Evolutionary conservation across 805 yeast genomes (phyloP).

Genomic region (Candida fluviatilis): DNA sequence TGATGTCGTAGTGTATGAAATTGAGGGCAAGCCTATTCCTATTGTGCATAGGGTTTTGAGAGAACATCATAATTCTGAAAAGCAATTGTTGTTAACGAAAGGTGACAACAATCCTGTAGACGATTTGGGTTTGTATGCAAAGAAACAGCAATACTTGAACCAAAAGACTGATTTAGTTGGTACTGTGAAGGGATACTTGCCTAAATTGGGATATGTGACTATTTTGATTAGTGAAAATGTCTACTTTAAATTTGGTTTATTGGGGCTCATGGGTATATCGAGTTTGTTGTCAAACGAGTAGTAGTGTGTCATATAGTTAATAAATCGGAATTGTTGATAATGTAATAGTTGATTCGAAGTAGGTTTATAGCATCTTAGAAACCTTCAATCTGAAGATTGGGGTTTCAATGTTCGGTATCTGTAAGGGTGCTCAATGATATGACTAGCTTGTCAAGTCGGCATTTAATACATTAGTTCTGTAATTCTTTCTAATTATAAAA

Average conservation of each 20-base stretch:
- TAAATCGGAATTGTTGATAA: neutral
- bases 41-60: slow-evolving; percentile 93
- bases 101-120: slow-evolving; percentile 95
- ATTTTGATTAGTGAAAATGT: slow-evolving; percentile 85
- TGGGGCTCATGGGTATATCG: slow-evolving; percentile 71
- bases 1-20: slow-evolving; percentile 90
- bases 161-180: slow-evolving; percentile 80
- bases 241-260: slow-evolving; percentile 72
- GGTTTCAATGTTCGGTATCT: too few species aligned
- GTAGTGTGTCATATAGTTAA: neutral
- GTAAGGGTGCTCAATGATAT: too few species aligned
- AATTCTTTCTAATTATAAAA: too few species aligned
- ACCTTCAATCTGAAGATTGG: too few species aligned
- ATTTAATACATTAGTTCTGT: too few species aligned
- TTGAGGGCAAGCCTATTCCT: slow-evolving; percentile 78
- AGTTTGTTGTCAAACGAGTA: slow-evolving; percentile 47
- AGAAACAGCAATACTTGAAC: slow-evolving; percentile 70
- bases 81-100: slow-evolving; percentile 81
- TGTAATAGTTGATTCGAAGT: neutral
- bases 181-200: slow-evolving; percentile 88
- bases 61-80: slow-evolving; percentile 58
- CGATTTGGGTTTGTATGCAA: slow-evolving; percentile 81
- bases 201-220: slow-evolving; percentile 85
- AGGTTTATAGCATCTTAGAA: neutral
- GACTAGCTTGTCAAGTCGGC: too few species aligned